Percentiles rank a stretch among this genome's conserved stretches.
Evolutionary conservation across 805 yeast genomes (phyloP).

Genomic region (Monosporozyma servazzii): DNA sequence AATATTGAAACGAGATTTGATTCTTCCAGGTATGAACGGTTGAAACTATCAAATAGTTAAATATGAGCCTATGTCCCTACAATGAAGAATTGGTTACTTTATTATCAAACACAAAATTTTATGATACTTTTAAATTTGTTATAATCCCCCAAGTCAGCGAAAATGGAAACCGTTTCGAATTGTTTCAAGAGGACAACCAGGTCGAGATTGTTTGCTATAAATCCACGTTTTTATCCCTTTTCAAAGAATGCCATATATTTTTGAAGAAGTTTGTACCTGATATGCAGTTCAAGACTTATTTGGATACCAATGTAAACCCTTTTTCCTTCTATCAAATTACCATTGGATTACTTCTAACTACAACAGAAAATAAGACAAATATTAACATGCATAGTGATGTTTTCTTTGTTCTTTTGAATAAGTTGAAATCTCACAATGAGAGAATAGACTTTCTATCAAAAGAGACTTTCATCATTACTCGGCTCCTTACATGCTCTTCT

Average conservation of each 20-base stretch:
- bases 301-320: neutral
- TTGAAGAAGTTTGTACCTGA: constrained; percentile 2
- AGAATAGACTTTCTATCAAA: constrained; percentile 10
- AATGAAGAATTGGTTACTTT: neutral
- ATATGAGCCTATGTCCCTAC: neutral
- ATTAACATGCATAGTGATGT: constrained; percentile 26
- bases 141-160: neutral
- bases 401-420: constrained; percentile 9
- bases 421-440: neutral
- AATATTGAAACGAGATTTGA: neutral
- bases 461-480: constrained; percentile 12
- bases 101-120: neutral
- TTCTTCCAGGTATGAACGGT: neutral
- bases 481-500: constrained; percentile 28
- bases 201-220: constrained; percentile 32
- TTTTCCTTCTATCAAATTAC: constrained; percentile 16
- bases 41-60: neutral
- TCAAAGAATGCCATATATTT: constrained; percentile 27
- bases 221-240: constrained; percentile 21
- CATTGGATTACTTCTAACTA: constrained; percentile 28
- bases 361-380: constrained; percentile 31
- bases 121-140: neutral
- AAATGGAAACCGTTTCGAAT: neutral
- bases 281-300: neutral
- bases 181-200: constrained; percentile 6